These are phyloP conservation scores for Citrus inodora DNA, from an alignment of 345 rosid species.

Conservation along the genomic window DNA sequence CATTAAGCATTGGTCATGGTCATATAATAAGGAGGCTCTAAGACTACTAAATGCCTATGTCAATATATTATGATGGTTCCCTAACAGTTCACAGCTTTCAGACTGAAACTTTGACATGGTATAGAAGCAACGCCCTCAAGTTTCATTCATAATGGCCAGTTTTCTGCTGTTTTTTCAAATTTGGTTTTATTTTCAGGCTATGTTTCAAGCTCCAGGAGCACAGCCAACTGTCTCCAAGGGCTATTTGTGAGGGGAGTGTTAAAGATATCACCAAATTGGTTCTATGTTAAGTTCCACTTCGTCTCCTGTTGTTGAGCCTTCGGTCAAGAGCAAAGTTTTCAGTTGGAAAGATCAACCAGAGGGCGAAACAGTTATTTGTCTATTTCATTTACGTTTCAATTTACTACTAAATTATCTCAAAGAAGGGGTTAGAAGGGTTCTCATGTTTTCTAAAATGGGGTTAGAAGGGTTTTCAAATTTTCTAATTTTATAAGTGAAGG, in stretches of 20 bases:
- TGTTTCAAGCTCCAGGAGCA: background rate
- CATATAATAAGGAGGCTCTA: background rate
- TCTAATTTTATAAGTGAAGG: background rate
- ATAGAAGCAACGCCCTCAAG: background rate
- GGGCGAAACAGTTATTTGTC: background rate
- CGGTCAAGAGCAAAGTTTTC: too few species aligned
- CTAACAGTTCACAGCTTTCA: background rate
- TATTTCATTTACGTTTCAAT: too few species aligned
- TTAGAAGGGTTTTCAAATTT: background rate
- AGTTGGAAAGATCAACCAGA: background rate
- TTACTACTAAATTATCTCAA: background rate
- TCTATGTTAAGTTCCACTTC: background rate
- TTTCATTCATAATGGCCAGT: background rate
- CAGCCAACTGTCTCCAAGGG: background rate
- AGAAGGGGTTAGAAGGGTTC: background rate
- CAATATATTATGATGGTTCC: background rate
- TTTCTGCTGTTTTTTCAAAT: background rate
- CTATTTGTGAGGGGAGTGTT: background rate
- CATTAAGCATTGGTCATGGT: background rate
- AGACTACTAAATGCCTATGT: background rate
- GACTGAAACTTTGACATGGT: background rate
- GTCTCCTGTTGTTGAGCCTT: background rate
- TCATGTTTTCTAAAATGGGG: background rate
- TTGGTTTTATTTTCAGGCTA: background rate
- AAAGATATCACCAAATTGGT: background rate